phyloP scores from a whole-genome alignment of 306 rosid species.

The Luffa aegyptiaca region DNA sequence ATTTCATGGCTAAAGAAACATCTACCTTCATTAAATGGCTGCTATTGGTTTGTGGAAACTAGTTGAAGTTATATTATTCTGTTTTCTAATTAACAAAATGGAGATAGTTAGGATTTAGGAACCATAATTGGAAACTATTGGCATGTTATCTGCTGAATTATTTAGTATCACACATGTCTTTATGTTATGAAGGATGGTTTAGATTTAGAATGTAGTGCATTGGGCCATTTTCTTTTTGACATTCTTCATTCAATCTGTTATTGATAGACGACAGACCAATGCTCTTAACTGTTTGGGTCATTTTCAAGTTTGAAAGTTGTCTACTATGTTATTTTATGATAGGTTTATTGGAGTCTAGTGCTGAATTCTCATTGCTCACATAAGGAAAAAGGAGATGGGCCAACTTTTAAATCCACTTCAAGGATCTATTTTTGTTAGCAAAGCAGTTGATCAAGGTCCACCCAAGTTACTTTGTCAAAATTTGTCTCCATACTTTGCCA shows the following conservation, averaged over 20 bases:
- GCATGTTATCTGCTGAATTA: neutral
- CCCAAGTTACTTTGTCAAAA: slow-evolving; percentile 24
- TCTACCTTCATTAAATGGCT: neutral
- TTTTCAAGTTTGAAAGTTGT: neutral
- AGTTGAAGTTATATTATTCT: neutral
- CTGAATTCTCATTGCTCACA: neutral
- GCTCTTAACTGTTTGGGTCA: neutral
- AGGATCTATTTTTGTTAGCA: slow-evolving; percentile 23
- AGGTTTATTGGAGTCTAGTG: neutral
- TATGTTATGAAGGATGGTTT: neutral
- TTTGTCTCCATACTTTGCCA: slow-evolving; percentile 14
- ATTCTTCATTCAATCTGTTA: neutral
- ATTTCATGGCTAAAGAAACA: neutral
- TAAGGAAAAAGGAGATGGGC: slow-evolving; percentile 25
- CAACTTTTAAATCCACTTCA: slow-evolving; percentile 33
- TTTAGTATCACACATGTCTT: neutral
- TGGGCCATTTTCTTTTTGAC: neutral
- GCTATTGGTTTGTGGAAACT: neutral
- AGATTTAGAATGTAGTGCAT: neutral
- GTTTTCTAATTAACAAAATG: neutral
- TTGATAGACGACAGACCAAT: neutral
- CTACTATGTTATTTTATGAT: neutral
- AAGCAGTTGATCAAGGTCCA: slow-evolving; percentile 16
- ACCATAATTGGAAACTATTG: neutral
- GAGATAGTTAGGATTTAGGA: neutral